These are phyloP conservation scores for Nannizziopsis arthrosporioides DNA, from an alignment of 2,329 filamentous ascomycete genomes.

Conservation along the genomic window DNA sequence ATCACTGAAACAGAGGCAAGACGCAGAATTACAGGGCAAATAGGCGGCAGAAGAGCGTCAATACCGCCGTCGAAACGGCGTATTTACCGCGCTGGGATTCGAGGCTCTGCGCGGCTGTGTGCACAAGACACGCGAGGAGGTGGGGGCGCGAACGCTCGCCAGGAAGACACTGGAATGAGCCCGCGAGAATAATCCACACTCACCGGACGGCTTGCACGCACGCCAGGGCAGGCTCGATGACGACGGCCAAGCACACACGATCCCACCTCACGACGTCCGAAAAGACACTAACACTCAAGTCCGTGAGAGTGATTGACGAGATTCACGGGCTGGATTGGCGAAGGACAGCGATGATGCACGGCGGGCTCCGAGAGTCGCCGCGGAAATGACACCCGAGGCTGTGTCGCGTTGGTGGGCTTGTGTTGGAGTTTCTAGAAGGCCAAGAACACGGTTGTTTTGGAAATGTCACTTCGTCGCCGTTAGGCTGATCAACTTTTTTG, in stretches of 20 bases:
- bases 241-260: constrained; percentile 4
- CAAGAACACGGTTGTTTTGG: too few species aligned
- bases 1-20: neutral
- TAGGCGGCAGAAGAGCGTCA: neutral
- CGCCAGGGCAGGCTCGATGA: constrained; percentile 1
- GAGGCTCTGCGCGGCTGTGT: neutral
- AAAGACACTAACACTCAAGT: neutral
- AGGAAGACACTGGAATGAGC: neutral
- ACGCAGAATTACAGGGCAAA: neutral
- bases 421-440: too few species aligned
- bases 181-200: neutral
- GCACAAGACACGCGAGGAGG: neutral
- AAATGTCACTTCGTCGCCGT: too few species aligned
- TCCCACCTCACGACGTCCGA: neutral
- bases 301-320: neutral
- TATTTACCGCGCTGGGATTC: neutral
- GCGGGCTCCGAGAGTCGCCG: neutral
- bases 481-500: too few species aligned
- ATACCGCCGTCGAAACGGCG: neutral
- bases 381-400: too few species aligned
- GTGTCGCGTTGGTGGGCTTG: too few species aligned
- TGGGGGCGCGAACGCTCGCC: neutral
- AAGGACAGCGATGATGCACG: neutral
- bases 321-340: neutral
- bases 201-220: constrained; percentile 1